Conservation (phyloP, 352 stramenopile genomes). For the Phytophthora melonis region DNA sequence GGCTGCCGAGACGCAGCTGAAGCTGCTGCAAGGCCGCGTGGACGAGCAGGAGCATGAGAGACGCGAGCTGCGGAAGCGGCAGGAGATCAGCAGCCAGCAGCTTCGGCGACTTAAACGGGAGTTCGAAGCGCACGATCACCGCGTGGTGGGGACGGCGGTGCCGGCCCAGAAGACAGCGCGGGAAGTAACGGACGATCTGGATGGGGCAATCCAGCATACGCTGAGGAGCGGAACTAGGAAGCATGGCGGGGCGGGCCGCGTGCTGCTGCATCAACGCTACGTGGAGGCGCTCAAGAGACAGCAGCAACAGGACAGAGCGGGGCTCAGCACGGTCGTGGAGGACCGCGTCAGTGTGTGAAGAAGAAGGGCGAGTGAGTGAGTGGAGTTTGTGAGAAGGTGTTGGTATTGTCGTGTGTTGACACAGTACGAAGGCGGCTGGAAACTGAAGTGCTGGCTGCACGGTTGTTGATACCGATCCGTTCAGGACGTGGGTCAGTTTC, state of each 20-base stretch:
- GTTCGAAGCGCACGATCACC: conserved; percentile 22
- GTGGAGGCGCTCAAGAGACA: conserved; percentile 28
- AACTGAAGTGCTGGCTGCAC: no score
- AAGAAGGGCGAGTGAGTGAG: not conserved
- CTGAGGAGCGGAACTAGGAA: not conserved
- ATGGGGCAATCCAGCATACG: not conserved
- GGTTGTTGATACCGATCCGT: no score
- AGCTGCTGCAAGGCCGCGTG: conserved; percentile 5
- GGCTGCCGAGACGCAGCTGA: conserved; percentile 6
- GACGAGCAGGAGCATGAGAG: conserved; percentile 8
- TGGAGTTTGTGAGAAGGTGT: not conserved
- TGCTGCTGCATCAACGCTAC: conserved; percentile 27
- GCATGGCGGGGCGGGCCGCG: conserved; percentile 7
- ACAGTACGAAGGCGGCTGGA: no score
- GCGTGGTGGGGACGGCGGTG: not conserved
- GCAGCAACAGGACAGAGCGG: conserved; percentile 16
- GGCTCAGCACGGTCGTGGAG: conserved; percentile 8
- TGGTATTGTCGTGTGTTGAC: no score
- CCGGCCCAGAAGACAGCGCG: not conserved
- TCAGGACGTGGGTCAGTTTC: no score
- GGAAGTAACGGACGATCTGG: not conserved
- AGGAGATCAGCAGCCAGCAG: conserved; percentile 10
- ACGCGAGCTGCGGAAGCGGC: conserved; percentile 15
- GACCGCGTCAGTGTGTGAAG: not conserved
- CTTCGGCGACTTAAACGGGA: conserved; percentile 19